phyloP scores from a whole-genome alignment of 1,284 basidiomycete species.

The Golubevia sp. region DNA sequence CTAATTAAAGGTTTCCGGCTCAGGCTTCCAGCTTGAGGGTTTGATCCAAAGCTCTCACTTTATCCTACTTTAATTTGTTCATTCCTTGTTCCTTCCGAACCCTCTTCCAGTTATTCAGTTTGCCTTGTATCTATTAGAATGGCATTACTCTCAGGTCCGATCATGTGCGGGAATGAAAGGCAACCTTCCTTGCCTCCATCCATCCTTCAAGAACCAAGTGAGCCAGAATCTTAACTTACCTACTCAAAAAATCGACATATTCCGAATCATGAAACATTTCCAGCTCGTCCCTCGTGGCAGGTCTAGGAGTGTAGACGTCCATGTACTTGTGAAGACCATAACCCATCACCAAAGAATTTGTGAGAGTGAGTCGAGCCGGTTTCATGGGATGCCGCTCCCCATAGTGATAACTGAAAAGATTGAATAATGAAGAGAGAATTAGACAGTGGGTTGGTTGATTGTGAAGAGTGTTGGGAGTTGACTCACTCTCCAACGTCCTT shows the following conservation, averaged over 20 bases:
- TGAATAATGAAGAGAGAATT: not conserved
- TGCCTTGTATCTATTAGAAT: not conserved
- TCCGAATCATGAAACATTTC: slow-evolving; percentile 87
- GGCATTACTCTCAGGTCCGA: not conserved
- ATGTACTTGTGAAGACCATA: slow-evolving; percentile 97
- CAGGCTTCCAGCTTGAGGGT: no score
- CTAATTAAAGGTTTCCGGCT: no score
- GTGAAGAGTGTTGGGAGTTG: not conserved
- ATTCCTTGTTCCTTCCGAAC: not conserved
- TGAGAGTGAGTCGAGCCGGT: slow-evolving; percentile 88
- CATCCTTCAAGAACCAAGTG: no score
- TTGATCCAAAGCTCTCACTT: no score
- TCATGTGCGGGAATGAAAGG: not conserved
- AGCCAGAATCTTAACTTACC: slow-evolving; percentile 70
- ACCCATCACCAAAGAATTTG: slow-evolving; percentile 91
- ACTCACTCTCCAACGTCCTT: slow-evolving; percentile 51
- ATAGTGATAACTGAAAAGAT: no score
- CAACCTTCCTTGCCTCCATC: no score
- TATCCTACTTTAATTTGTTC: no score
- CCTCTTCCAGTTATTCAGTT: not conserved
- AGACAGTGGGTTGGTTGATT: not conserved
- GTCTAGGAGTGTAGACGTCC: slow-evolving; percentile 85
- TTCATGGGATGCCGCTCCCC: slow-evolving; percentile 84
- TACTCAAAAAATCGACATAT: slow-evolving; percentile 91
- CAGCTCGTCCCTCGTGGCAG: slow-evolving; percentile 87